Evolutionary conservation across 768 basidiomycete genomes (phyloP), one percentile per base, ranked within the genome.

Genomic region (Podaxis carcinomalis): DNA sequence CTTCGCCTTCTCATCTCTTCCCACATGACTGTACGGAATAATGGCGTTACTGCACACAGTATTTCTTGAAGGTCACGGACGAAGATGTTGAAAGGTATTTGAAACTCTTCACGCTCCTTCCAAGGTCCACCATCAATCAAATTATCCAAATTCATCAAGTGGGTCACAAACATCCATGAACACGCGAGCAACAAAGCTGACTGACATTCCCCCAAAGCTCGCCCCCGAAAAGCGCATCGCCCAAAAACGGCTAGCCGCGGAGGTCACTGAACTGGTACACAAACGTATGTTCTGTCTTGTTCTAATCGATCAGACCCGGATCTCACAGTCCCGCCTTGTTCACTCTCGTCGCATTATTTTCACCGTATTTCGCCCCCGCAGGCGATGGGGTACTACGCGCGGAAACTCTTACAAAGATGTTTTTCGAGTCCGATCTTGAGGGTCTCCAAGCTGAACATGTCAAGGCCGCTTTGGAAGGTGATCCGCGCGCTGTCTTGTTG

Each of bases 11-110:
- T 32, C 32, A 32, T 7, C 32, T 32, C 32, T 32, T 32, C 7
- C 32, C 32, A 32, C 7, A 3, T 9, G 32, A 32, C 7, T 32
- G 32, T 9, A 32, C 32, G 32, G 32, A 32, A 7, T 9, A 32
- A 44, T 44, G n/a, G 6, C n/a, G 55, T 42, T 42, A 23, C 39
- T 32, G 13, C n/a, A 40, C 47, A 2, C 51, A 99, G 96, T 98
- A 96, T 76, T 98, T 97, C 77, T 71, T 96, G 46, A 85, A 88
- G 66, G 85, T 88, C 6, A 72, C 86, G 0, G 95, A 98, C 66
- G 82, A 81, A 11, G 92, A 95, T 67, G 89, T 95, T 3, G 85
- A 83, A 58, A 83, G 79, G 64, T 92, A 93, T 68, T 78, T 98
- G 28, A 88, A 84, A 64, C 74, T 95, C 64, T 92, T 98, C 65